Conservation (phyloP, 2,329 filamentous ascomycete species). For the Fusarium devonianum region DNA sequence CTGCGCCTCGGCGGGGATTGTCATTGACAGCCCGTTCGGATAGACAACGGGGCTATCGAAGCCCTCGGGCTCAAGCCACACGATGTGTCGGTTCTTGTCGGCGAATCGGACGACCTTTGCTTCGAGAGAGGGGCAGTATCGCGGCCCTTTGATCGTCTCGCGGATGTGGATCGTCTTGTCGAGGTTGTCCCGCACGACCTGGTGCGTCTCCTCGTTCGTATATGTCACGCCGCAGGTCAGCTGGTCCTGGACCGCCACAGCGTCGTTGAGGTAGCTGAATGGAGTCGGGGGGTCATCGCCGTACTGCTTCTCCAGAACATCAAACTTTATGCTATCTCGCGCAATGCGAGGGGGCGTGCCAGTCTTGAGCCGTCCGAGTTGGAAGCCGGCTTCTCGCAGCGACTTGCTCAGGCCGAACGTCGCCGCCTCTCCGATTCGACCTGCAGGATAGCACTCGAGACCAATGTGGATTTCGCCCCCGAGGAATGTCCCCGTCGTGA, state of each 20-base stretch:
- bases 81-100: constrained; percentile 81
- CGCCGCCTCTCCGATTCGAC: constrained; percentile 91
- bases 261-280: constrained; percentile 88
- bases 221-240: constrained; percentile 86
- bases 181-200: constrained; percentile 86
- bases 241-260: constrained; percentile 80
- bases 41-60: constrained; percentile 91
- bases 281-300: constrained; percentile 88
- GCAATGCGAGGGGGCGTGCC: constrained; percentile 91
- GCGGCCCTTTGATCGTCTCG: constrained; percentile 90
- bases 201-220: constrained; percentile 84
- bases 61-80: constrained; percentile 97
- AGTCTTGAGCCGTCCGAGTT: constrained; percentile 90
- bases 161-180: constrained; percentile 96
- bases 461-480: constrained; percentile 97
- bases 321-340: constrained; percentile 81
- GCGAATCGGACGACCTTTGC: constrained; percentile 91
- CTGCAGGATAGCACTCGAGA: constrained; percentile 81
- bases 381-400: constrained; percentile 84
- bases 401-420: constrained; percentile 94
- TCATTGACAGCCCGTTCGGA: constrained; percentile 97
- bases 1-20: constrained; percentile 87
- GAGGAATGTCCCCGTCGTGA: constrained; percentile 95
- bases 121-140: constrained; percentile 95
- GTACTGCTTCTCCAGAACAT: constrained; percentile 71